Evolutionary conservation across 169 alveolate species (phyloP).

Genomic region (Ichthyophthirius multifiliis): DNA sequence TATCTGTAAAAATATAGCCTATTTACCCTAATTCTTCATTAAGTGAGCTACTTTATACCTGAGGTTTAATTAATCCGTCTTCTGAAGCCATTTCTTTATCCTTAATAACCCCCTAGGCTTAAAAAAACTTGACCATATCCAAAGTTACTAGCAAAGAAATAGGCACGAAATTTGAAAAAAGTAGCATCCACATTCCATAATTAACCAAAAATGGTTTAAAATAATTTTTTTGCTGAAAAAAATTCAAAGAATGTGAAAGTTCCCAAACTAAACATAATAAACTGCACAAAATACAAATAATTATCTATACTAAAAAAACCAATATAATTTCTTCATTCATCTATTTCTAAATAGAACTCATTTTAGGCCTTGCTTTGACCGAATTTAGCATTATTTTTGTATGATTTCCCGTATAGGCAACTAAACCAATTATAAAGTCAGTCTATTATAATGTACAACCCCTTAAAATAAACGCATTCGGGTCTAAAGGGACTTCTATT

Average conservation of each 20-base stretch:
- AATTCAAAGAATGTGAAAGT: too few relatives aligned
- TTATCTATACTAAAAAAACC: background rate
- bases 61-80: constrained; percentile 52
- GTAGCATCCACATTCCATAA: constrained; percentile 79
- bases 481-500: constrained; percentile 38
- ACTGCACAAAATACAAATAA: background rate
- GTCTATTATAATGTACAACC: constrained; percentile 90
- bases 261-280: too few relatives aligned
- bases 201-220: too few relatives aligned
- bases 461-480: constrained; percentile 49
- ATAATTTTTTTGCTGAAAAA: too few relatives aligned
- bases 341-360: background rate
- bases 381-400: constrained; percentile 83
- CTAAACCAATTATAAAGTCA: constrained; percentile 86
- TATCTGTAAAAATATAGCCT: constrained; percentile 95
- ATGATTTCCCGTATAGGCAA: constrained; percentile 83
- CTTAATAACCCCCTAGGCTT: constrained; percentile 90
- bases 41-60: constrained; percentile 40
- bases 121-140: constrained; percentile 91
- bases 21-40: constrained; percentile 95
- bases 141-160: constrained; percentile 94
- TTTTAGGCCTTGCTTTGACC: constrained; percentile 17
- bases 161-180: constrained; percentile 92
- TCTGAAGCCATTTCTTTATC: constrained; percentile 72
- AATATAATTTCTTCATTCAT: background rate